phyloP scores from a whole-genome alignment of 2,329 filamentous ascomycete genomes.

The Diplodia seriata region DNA sequence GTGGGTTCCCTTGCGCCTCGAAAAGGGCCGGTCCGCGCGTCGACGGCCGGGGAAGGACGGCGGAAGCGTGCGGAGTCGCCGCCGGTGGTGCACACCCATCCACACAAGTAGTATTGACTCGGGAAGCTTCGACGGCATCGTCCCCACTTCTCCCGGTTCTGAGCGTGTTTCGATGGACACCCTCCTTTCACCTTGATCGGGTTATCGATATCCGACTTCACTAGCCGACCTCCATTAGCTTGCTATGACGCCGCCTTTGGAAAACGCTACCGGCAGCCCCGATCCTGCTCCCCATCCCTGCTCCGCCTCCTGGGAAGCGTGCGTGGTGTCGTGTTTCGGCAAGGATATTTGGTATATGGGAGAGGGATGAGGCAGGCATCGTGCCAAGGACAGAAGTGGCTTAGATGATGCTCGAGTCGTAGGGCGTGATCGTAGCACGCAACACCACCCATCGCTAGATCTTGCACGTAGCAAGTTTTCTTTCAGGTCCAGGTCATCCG shows the following conservation, averaged over 20 bases:
- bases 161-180: too few species aligned
- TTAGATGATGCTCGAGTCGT: neutral
- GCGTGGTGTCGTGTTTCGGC: neutral
- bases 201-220: neutral
- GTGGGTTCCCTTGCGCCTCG: neutral
- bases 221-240: neutral
- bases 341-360: neutral
- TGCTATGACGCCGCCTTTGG: neutral
- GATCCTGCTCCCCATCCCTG: conserved; percentile 18
- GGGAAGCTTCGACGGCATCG: neutral
- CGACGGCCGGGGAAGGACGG: conserved; percentile 2
- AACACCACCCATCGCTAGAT: neutral
- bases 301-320: neutral
- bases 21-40: conserved; percentile 27
- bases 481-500: neutral
- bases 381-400: conserved; percentile 12
- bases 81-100: neutral
- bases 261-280: neutral
- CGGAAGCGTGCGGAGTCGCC: conserved; percentile 3
- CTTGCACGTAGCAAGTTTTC: conserved; percentile 2
- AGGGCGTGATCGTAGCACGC: neutral
- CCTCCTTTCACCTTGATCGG: neutral
- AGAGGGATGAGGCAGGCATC: conserved; percentile 9
- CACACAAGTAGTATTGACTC: neutral
- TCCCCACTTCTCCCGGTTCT: neutral